phyloP scores from a whole-genome alignment of 306 rosid genomes.

The Quercus engelmannii region DNA sequence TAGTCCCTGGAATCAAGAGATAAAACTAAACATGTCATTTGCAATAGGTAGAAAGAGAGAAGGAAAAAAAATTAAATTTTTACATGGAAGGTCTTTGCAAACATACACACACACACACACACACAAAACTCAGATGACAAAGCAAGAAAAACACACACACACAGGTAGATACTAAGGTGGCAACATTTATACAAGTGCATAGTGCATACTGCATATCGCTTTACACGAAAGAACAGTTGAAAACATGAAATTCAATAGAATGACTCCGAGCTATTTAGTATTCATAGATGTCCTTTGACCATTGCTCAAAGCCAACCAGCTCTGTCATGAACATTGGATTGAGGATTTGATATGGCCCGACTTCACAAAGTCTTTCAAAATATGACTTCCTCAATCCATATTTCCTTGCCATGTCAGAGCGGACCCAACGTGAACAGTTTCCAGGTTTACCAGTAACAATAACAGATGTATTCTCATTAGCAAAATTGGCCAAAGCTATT shows the following conservation, averaged over 20 bases:
- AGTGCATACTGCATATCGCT: too few species aligned
- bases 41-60: not conserved
- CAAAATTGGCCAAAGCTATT: slow-evolving; percentile 30
- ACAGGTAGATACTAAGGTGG: not conserved
- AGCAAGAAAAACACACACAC: not conserved
- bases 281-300: too few species aligned
- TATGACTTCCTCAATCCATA: slow-evolving; percentile 25
- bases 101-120: not conserved
- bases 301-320: too few species aligned
- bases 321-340: slow-evolving; percentile 2
- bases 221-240: too few species aligned
- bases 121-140: not conserved
- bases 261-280: too few species aligned
- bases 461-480: slow-evolving; percentile 18
- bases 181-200: not conserved
- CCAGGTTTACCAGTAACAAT: slow-evolving; percentile 25
- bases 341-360: not conserved
- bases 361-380: slow-evolving; percentile 27
- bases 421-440: slow-evolving; percentile 13
- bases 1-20: too few species aligned
- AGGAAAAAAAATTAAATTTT: not conserved
- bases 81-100: not conserved
- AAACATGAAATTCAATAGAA: too few species aligned
- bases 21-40: too few species aligned
- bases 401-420: slow-evolving; percentile 10